Base-by-base conservation (phyloP, 345 rosid species). In the Heritiera fomes region DNA sequence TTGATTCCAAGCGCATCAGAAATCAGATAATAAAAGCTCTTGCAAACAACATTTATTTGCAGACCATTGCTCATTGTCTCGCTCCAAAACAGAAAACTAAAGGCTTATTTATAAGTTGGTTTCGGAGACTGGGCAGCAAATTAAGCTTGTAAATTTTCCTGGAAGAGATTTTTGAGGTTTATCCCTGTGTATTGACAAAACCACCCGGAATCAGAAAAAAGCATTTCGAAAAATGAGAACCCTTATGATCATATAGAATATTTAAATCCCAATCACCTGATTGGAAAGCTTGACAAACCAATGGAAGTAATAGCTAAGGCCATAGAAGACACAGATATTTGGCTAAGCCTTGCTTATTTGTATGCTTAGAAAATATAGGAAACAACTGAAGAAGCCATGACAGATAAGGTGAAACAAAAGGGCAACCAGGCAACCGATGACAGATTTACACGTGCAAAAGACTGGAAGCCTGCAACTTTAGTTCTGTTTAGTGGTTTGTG, bases 291-390 rank as follows among this genome's bases (percentile, higher is more conserved):
- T 38, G 76, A 72, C 2, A 53, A 10, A 10, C 63, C 61, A 5
- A 63, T 34, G 3, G 76, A 72, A 72, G 76, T 32, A n/a, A 72
- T 9, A 40, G 76, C 23, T 9, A 53, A 55, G 30, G 76, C 76
- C 76, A 72, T 49, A 1, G 75, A 71, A 28, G 59, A 70, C 5
- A 70, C 43, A 28, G 7, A 28, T 59, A 71, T 13, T 50, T 32
- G 55, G 58, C 6, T 1, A 32, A 63, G 34, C 20, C 6, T 49
- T 71, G 59, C 7, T 7, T 50, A 14, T 23, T 23, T 23, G 28
- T 23, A 23, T 23, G 28, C 28, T 23, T 23, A 23, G 38, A 6
- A 43, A 2, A 11, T 14, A 14, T 17, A 6, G 53, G 56, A n/a
- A 32, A 63, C 61, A 17, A 12, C 38, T 17, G 30, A 28, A 50